Conservation (phyloP, 2,329 filamentous ascomycete genomes). For the Tetracladium maxilliforme region DNA sequence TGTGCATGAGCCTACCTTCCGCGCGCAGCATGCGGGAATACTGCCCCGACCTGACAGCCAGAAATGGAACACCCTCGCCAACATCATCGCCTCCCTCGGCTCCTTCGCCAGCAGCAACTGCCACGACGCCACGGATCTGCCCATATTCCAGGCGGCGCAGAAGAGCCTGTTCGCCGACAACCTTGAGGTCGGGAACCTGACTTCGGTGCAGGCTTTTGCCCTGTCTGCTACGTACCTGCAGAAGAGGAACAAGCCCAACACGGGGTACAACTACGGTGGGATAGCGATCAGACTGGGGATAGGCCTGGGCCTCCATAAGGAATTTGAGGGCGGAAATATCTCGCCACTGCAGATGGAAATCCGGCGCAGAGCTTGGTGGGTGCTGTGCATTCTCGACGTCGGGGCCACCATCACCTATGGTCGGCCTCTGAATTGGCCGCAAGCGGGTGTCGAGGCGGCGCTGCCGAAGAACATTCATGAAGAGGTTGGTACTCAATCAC, state of each 20-base stretch:
- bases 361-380: slow-evolving; percentile 7
- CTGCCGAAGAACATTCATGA: slow-evolving; percentile 7
- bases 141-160: slow-evolving; percentile 5
- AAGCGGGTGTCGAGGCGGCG: slow-evolving; percentile 5
- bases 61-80: slow-evolving; percentile 7
- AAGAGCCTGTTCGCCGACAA: slow-evolving; percentile 22
- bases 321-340: slow-evolving; percentile 6
- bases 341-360: slow-evolving; percentile 7
- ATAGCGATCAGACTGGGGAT: slow-evolving; percentile 33
- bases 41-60: slow-evolving; percentile 5
- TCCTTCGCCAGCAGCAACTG: slow-evolving; percentile 6
- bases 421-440: slow-evolving; percentile 5
- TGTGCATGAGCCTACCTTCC: slow-evolving; percentile 25
- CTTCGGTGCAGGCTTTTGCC: slow-evolving; percentile 26
- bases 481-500: slow-evolving; percentile 3
- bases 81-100: slow-evolving; percentile 7
- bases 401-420: slow-evolving; percentile 8
- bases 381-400: slow-evolving; percentile 6
- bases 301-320: slow-evolving; percentile 28
- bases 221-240: slow-evolving; percentile 32
- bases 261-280: slow-evolving; percentile 34
- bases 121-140: slow-evolving; percentile 4
- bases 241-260: slow-evolving; percentile 33
- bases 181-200: slow-evolving; percentile 27
- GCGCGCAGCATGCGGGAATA: slow-evolving; percentile 12